Base-by-base conservation (phyloP, 768 basidiomycete species). In the Pseudohyphozyma bogoriensis region DNA sequence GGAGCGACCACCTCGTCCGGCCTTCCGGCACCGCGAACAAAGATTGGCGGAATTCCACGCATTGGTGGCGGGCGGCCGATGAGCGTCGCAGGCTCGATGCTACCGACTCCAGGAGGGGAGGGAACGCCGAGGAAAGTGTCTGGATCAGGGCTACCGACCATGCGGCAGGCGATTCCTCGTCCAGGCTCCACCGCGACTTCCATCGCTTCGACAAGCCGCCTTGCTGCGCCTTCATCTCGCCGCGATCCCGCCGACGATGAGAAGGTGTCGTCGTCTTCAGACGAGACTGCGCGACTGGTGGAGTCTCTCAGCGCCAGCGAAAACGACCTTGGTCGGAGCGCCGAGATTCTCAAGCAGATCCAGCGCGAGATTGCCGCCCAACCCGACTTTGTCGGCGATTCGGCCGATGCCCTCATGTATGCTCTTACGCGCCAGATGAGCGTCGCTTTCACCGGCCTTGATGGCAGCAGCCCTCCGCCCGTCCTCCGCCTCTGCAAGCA, bases 401-500 rank as follows among this genome's bases (percentile, higher is more conserved):
- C 15, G 83, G 71, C 73, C 46, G 68, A 90, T 73, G 86, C 87
- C 18, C 76, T 99, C 46, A 82, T 93, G 35, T 89, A 92, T 71
- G 89, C 89, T 1, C 85, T 99, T 69, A 86, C 87, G 4, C 78
- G 87, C 29, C 87, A 92, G 70, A 89, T 93, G 87, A 81, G 86
- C 13, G 87, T 89, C 72, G 83, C 90, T 24, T 97, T 96, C 71
- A 87, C 90, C 54, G 56, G 52, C 29, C 59, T 70, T 39, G 47
- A 35, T 11, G 56, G 50, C 7, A 37, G 47, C 16, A 64, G 65
- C 2, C n/a, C 63, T 4, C 65, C 40, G 74, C 82, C 28, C 76
- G 81, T 18, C 83, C 64, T 95, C 76, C 82, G 95, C 42, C 78
- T 99, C 12, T 89, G 92, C 50, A 99, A 99, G 74, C 95, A 97